These are phyloP conservation scores for Suhomyces choctaworum DNA, from an alignment of 1,139 yeast genomes.

Conservation along the genomic window DNA sequence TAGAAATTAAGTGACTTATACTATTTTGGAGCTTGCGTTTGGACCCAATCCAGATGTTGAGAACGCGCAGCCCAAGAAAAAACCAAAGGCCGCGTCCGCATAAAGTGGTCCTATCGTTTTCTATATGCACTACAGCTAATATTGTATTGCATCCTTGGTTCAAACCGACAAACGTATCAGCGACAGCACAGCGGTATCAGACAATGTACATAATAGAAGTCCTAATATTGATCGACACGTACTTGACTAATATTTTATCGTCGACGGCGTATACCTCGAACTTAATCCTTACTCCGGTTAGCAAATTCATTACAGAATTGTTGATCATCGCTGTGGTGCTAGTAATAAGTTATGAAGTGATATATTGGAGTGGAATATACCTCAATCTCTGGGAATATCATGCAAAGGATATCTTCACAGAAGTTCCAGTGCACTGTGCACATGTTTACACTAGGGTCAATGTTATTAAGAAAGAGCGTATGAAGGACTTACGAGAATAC, in stretches of 20 bases:
- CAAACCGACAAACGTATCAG: not conserved
- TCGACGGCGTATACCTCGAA: slow-evolving; percentile 29
- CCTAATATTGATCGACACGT: slow-evolving; percentile 3
- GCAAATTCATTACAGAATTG: slow-evolving; percentile 43
- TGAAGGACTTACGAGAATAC: slow-evolving; percentile 25
- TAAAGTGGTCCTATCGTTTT: too few species aligned
- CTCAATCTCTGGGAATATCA: slow-evolving; percentile 58
- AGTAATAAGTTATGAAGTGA: slow-evolving; percentile 43
- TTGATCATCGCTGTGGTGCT: slow-evolving; percentile 36
- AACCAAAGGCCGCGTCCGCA: too few species aligned
- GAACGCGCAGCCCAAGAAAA: too few species aligned
- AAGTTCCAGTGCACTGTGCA: slow-evolving; percentile 77
- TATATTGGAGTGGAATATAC: slow-evolving; percentile 52
- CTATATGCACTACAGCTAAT: too few species aligned
- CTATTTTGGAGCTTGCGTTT: too few species aligned
- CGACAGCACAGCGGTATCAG: not conserved
- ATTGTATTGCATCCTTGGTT: too few species aligned
- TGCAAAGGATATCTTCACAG: slow-evolving; percentile 64
- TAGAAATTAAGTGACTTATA: too few species aligned
- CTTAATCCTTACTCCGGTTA: slow-evolving; percentile 30
- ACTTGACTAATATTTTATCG: slow-evolving; percentile 13
- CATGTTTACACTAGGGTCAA: slow-evolving; percentile 61
- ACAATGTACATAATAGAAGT: slow-evolving; percentile 7
- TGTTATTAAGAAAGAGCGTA: slow-evolving; percentile 27
- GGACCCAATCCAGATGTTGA: too few species aligned